phyloP scores from a whole-genome alignment of 176 grass and related monocot genomes.

The Eragrostis curvula region DNA sequence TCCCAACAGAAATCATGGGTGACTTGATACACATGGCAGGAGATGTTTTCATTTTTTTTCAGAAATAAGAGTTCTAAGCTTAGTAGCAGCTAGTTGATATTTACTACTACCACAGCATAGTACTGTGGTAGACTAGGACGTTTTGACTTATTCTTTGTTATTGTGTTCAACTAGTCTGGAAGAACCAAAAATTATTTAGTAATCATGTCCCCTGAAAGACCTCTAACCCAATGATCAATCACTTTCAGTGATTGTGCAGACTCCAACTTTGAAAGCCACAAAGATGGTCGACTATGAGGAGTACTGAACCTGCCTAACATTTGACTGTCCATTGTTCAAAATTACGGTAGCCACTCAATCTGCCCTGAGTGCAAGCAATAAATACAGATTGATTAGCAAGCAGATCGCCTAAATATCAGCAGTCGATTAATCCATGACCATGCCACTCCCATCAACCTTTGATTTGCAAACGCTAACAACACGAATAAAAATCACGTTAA shows the following conservation, averaged over 20 bases:
- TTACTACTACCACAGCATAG: background rate
- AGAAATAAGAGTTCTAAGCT: conserved; percentile 1
- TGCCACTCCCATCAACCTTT: background rate
- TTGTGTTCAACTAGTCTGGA: background rate
- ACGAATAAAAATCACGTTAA: no score
- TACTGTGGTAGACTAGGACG: background rate
- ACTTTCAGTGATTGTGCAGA: conserved; percentile 12
- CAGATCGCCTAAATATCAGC: background rate
- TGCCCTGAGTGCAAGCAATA: background rate
- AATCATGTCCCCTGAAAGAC: background rate
- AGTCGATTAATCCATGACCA: background rate
- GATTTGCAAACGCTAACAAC: no score
- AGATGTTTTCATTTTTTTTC: conserved; percentile 4
- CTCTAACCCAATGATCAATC: background rate
- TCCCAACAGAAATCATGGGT: background rate
- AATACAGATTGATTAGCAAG: background rate
- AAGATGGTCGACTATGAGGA: conserved; percentile 38
- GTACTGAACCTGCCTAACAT: conserved; percentile 51
- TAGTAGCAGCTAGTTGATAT: conserved; percentile 17
- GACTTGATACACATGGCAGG: background rate
- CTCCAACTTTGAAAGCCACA: conserved; percentile 18
- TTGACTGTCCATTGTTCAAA: conserved; percentile 39
- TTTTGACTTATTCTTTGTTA: conserved; percentile 2
- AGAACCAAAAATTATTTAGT: background rate
- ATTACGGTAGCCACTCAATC: conserved; percentile 6